phyloP scores from a whole-genome alignment of 23 red algal genomes.

The Gracilaria domingensis region DNA sequence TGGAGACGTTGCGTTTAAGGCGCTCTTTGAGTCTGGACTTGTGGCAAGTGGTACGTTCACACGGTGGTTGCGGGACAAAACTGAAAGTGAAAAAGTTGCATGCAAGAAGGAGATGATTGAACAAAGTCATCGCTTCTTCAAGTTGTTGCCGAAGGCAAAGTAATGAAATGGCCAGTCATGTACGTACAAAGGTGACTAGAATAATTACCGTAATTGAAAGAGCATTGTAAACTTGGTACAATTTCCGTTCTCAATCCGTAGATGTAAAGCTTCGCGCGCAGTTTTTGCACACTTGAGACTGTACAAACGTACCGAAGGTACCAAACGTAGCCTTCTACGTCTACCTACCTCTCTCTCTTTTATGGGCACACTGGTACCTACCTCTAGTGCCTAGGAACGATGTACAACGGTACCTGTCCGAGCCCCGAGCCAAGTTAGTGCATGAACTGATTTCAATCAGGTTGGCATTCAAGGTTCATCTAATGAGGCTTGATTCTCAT shows the following conservation, averaged over 20 bases:
- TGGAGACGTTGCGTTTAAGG: slow-evolving; percentile 64
- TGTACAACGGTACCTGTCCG: no score
- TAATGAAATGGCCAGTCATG: neutral
- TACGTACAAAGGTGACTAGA: neutral
- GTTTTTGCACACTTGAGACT: no score
- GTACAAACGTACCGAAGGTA: no score
- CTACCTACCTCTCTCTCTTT: no score
- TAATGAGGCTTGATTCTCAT: no score
- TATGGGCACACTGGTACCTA: no score
- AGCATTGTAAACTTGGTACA: slow-evolving; percentile 27
- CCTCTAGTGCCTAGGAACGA: no score
- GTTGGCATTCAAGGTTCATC: no score
- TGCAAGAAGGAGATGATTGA: slow-evolving; percentile 89
- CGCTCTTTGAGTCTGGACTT: slow-evolving; percentile 68
- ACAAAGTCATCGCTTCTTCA: slow-evolving; percentile 69
- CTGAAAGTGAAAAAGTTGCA: slow-evolving; percentile 26
- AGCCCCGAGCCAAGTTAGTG: no score
- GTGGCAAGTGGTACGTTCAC: slow-evolving; percentile 71
- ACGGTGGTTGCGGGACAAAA: slow-evolving; percentile 75
- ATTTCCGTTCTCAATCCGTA: slow-evolving; percentile 4
- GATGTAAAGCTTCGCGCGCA: neutral
- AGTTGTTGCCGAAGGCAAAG: slow-evolving; percentile 55
- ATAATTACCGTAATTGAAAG: slow-evolving; percentile 5
- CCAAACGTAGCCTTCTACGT: no score
- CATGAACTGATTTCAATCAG: no score